Evolutionary conservation across 2,329 filamentous ascomycete genomes (phyloP).

Genomic region (Hawksworthiomyces lignivorus): DNA sequence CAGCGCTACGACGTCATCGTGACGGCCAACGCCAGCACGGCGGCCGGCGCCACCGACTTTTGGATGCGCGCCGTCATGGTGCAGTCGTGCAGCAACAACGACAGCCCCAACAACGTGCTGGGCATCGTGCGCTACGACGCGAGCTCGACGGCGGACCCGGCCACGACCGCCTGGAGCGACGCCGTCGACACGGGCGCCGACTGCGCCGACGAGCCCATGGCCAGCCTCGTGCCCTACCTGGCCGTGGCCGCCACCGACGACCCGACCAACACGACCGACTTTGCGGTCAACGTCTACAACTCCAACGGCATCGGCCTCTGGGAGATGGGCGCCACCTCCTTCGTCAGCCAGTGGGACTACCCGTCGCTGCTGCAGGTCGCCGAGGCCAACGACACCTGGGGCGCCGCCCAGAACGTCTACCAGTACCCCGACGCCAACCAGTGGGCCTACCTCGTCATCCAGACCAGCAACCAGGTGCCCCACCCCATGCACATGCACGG

Average conservation of each 20-base stretch:
- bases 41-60: constrained; percentile 1
- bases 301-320: constrained; percentile 16
- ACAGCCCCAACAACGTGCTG: constrained; percentile 8
- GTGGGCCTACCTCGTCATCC: constrained; percentile 15
- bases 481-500: constrained; percentile 38
- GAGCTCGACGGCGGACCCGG: constrained; percentile 9
- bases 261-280: constrained; percentile 5
- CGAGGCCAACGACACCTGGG: constrained; percentile 11
- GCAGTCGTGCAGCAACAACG: constrained; percentile 9
- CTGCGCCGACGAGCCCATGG: constrained; percentile 20
- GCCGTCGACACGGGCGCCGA: constrained; percentile 1
- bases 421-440: constrained; percentile 5
- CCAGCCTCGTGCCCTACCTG: constrained; percentile 19
- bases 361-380: constrained; percentile 13
- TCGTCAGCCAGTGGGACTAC: constrained; percentile 19
- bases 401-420: constrained; percentile 10
- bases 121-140: constrained; percentile 14
- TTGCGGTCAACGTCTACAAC: constrained; percentile 3
- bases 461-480: constrained; percentile 8
- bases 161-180: constrained; percentile 6
- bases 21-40: constrained; percentile 14
- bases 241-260: constrained; percentile 13
- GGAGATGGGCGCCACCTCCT: constrained; percentile 18
- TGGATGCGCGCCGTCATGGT: constrained; percentile 10
- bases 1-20: constrained; percentile 26